These are phyloP conservation scores for Vanderwaltozyma polyspora DNA, from an alignment of 805 yeast species.

Conservation along the genomic window DNA sequence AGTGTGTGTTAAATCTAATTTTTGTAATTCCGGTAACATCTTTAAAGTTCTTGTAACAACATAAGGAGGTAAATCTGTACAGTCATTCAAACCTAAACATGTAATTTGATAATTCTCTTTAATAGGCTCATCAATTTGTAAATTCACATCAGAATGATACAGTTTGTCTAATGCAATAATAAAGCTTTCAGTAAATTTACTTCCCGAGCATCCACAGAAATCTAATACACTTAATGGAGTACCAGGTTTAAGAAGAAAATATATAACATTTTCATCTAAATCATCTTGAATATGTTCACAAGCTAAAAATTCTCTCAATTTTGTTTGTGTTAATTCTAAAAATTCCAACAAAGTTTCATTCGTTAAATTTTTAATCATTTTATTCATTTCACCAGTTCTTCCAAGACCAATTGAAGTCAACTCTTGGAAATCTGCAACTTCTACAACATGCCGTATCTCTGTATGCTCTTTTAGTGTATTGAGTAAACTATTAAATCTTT, in stretches of 20 bases:
- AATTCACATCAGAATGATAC: conserved; percentile 10
- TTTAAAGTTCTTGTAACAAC: conserved; percentile 34
- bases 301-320: conserved; percentile 67
- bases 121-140: conserved; percentile 13
- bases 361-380: conserved; percentile 85
- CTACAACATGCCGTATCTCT: conserved; percentile 45
- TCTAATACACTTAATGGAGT: conserved; percentile 56
- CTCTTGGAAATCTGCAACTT: conserved; percentile 75
- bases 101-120: conserved; percentile 24
- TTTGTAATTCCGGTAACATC: conserved; percentile 50
- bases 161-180: conserved; percentile 24
- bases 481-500: conserved; percentile 62
- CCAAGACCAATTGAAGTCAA: conserved; percentile 86
- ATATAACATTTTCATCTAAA: conserved; percentile 40
- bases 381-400: conserved; percentile 79
- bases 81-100: conserved; percentile 71
- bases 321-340: conserved; percentile 45
- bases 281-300: conserved; percentile 81
- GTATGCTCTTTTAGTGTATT: conserved; percentile 38
- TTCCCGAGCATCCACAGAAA: conserved; percentile 79
- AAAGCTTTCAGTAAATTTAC: conserved; percentile 49
- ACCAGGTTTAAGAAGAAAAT: conserved; percentile 22
- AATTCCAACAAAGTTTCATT: conserved; percentile 56
- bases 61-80: conserved; percentile 61
- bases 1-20: conserved; percentile 75